Percentiles rank a stretch among this genome's conserved stretches.
Conservation (phyloP, 179 eudicot species). For the Beta lomatogona region DNA sequence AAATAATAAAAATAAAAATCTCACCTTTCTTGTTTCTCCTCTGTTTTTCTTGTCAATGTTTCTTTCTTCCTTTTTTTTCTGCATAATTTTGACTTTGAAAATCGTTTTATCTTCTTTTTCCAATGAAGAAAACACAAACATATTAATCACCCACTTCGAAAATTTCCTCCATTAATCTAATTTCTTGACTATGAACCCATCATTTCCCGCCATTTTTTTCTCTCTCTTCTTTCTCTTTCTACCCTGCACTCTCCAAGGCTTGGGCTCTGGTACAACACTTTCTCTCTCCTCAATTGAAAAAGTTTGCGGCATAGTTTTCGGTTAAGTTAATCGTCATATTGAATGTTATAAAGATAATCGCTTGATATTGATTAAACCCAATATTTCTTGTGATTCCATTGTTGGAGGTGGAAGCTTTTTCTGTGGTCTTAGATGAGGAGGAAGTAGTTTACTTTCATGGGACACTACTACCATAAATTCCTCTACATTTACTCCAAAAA, state of each 20-base stretch:
- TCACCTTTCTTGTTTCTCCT: neutral
- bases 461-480: conserved; percentile 50
- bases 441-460: conserved; percentile 65
- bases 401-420: conserved; percentile 68
- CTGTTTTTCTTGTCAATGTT: conserved; percentile 19
- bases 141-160: neutral
- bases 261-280: conserved; percentile 51
- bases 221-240: conserved; percentile 29
- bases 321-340: conserved; percentile 41
- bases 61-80: neutral
- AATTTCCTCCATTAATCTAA: conserved; percentile 18
- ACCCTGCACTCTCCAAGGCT: conserved; percentile 25
- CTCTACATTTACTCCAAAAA: conserved; percentile 44
- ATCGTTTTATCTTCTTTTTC: neutral
- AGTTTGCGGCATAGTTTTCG: conserved; percentile 64
- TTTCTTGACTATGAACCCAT: conserved; percentile 28
- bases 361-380: conserved; percentile 31
- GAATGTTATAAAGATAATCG: conserved; percentile 46
- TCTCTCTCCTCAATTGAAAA: conserved; percentile 51
- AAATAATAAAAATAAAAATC: too few species aligned
- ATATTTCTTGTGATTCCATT: conserved; percentile 57
- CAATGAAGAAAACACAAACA: conserved; percentile 39
- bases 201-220: conserved; percentile 20
- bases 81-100: conserved; percentile 14
- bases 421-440: conserved; percentile 76